phyloP scores from a whole-genome alignment of 2,329 filamentous ascomycete species.

The Rutstroemia sp. region DNA sequence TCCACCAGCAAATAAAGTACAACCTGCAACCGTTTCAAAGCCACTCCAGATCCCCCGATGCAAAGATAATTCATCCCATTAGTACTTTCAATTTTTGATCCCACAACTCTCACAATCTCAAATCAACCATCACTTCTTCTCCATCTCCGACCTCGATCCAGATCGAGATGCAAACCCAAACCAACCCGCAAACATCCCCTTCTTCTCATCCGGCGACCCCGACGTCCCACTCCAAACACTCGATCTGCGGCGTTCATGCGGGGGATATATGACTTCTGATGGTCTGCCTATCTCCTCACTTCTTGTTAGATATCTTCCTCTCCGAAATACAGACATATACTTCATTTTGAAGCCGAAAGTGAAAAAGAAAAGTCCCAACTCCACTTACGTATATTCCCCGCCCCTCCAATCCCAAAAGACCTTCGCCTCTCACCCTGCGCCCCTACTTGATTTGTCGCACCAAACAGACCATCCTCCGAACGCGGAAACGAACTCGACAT shows the following conservation, averaged over 20 bases:
- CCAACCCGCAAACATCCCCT: background rate
- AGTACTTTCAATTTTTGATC: background rate
- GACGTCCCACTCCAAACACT: conserved; percentile 18
- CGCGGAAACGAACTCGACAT: background rate
- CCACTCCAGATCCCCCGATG: too few species aligned
- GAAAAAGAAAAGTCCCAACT: background rate
- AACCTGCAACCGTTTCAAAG: too few species aligned
- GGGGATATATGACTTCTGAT: conserved; percentile 24
- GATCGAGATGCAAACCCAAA: background rate
- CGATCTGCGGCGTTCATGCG: conserved; percentile 13
- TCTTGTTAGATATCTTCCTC: background rate
- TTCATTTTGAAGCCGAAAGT: background rate
- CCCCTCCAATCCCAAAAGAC: conserved; percentile 28
- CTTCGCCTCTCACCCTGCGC: conserved; percentile 13
- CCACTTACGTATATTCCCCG: conserved; percentile 27
- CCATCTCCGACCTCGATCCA: background rate
- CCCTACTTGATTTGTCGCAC: too few species aligned
- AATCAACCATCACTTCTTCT: background rate
- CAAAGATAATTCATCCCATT: too few species aligned
- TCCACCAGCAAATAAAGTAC: too few species aligned
- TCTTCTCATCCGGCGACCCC: conserved; percentile 14
- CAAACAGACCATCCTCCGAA: background rate
- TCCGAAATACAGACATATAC: background rate
- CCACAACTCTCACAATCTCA: background rate
- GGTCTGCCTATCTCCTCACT: conserved; percentile 19